These are phyloP conservation scores for Chlamydomonas reinhardtii DNA, from an alignment of 163 green algal species.

Conservation along the genomic window DNA sequence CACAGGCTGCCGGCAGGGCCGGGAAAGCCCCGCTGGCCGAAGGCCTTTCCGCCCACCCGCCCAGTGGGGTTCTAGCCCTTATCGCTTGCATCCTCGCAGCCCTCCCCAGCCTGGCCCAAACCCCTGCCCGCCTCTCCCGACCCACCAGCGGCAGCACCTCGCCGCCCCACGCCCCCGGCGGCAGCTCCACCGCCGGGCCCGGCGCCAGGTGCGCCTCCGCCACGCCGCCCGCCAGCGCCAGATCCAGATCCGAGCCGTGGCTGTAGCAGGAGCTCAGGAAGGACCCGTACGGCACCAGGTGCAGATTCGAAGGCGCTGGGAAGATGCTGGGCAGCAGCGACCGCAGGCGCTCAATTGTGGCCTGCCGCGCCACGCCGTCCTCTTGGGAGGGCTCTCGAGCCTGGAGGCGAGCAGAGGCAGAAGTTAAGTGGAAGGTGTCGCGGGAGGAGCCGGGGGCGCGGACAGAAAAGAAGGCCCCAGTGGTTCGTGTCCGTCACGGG, in stretches of 20 bases:
- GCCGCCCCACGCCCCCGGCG: neutral
- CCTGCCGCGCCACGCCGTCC: conserved; percentile 14
- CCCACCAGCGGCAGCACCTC: neutral
- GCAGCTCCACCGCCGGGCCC: neutral
- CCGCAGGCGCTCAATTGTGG: conserved; percentile 19
- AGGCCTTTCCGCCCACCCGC: no score
- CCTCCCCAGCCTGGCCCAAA: no score
- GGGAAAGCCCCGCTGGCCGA: no score
- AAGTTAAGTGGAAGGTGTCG: no score
- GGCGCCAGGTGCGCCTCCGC: neutral
- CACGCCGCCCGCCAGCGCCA: conserved; percentile 23
- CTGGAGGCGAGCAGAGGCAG: neutral
- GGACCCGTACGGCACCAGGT: conserved; percentile 29
- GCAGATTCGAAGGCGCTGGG: neutral
- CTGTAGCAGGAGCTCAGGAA: conserved; percentile 39
- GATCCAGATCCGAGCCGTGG: conserved; percentile 34
- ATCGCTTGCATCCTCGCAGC: no score
- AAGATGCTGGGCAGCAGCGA: conserved; percentile 31
- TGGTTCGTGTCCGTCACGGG: no score
- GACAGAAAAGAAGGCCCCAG: no score
- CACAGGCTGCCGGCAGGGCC: no score
- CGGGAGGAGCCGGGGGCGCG: no score
- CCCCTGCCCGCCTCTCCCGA: neutral
- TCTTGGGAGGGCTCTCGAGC: neutral
- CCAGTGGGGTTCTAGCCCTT: no score